Percentiles rank a stretch among this genome's conserved stretches.
Conservation (phyloP, 305 asterid genomes). For the Fraxinus velutina region DNA sequence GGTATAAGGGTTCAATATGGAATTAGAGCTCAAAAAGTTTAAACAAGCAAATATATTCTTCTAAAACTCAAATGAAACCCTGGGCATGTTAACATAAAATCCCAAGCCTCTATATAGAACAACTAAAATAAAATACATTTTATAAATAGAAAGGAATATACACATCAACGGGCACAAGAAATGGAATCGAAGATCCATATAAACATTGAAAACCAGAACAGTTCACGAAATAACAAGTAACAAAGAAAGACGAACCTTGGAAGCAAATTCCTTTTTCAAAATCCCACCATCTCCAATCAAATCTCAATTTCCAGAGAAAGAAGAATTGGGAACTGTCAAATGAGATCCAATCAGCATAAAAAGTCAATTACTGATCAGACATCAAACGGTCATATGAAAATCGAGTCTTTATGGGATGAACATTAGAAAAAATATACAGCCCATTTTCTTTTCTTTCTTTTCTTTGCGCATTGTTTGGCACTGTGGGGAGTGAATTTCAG, state of each 20-base stretch:
- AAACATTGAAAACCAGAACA: not conserved
- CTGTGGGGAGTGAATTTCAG: not conserved
- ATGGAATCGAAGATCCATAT: slow-evolving; percentile 3
- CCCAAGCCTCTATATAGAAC: not conserved
- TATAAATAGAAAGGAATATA: not conserved
- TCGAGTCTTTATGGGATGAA: slow-evolving; percentile 28
- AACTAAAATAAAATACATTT: not conserved
- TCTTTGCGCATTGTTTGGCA: not conserved
- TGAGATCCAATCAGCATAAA: slow-evolving; percentile 43
- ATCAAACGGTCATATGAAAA: slow-evolving; percentile 13
- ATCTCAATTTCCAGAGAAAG: not conserved
- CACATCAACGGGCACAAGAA: slow-evolving; percentile 10
- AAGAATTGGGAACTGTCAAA: slow-evolving; percentile 1
- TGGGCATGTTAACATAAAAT: not conserved
- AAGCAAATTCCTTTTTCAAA: not conserved
- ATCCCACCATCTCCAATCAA: not conserved
- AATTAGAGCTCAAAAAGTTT: not conserved
- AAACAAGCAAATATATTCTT: not conserved
- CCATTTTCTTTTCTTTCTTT: not conserved
- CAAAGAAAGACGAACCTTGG: not conserved
- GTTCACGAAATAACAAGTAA: not conserved
- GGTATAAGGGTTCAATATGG: not conserved
- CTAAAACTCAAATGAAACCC: not conserved
- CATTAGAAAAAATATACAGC: not conserved
- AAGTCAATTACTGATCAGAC: slow-evolving; percentile 23